Conservation (phyloP, 225 moss, liverwort and hornwort species). For the Sphagnum contortum region DNA sequence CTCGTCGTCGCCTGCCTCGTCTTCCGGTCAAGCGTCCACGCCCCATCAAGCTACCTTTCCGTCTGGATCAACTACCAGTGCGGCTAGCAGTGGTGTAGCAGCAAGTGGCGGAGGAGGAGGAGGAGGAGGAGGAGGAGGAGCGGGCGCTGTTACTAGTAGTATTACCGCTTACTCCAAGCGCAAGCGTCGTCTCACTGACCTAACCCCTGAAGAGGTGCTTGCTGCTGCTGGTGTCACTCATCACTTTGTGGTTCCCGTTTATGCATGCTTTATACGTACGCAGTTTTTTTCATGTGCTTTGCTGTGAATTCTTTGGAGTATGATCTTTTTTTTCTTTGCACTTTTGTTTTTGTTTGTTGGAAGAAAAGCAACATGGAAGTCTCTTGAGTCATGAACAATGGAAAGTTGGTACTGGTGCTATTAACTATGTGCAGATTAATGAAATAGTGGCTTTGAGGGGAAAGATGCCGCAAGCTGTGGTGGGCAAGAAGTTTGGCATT, state of each 20-base stretch:
- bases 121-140: no score
- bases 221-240: no score
- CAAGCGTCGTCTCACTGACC: slow-evolving; percentile 63
- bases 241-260: no score
- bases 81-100: slow-evolving; percentile 44
- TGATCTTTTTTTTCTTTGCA: no score
- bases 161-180: slow-evolving; percentile 56
- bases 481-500: slow-evolving; percentile 73
- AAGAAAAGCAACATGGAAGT: no score
- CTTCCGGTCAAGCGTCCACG: background rate
- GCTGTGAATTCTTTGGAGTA: no score
- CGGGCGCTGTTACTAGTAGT: slow-evolving; percentile 1
- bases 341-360: no score
- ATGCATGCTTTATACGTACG: no score
- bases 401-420: no score
- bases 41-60: slow-evolving; percentile 24
- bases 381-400: no score
- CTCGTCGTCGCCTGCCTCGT: slow-evolving; percentile 58
- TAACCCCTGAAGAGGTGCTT: slow-evolving; percentile 50
- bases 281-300: no score
- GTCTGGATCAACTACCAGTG: slow-evolving; percentile 64
- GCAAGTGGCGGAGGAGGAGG: no score
- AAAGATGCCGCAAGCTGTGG: slow-evolving; percentile 70
- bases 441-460: slow-evolving; percentile 68
- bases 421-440: slow-evolving; percentile 32